Percentiles rank a stretch among this genome's conserved stretches.
phyloP scores from a whole-genome alignment of 169 alveolate species.

The Eimeria necatrix region DNA sequence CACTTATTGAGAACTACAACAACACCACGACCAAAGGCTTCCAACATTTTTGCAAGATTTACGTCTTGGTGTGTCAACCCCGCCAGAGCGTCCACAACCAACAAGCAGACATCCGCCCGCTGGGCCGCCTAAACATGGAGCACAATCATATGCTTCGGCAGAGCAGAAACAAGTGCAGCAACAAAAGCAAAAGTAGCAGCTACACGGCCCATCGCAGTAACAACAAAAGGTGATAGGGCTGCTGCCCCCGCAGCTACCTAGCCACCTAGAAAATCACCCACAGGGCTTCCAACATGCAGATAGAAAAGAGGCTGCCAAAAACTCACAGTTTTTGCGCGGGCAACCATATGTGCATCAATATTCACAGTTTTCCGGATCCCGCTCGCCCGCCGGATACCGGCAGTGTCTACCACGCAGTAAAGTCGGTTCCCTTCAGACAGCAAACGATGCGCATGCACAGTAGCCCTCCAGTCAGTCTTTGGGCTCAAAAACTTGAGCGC shows the following conservation, averaged over 20 bases:
- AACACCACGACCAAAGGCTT: neutral
- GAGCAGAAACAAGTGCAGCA: too few relatives aligned
- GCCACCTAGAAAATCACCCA: too few relatives aligned
- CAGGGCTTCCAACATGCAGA: neutral
- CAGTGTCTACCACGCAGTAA: slow-evolving; percentile 68
- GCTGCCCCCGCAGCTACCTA: too few relatives aligned
- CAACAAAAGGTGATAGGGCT: too few relatives aligned
- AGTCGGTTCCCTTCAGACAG: neutral
- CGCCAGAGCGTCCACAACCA: slow-evolving; percentile 27
- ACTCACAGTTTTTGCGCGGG: slow-evolving; percentile 3
- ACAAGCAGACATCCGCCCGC: slow-evolving; percentile 59
- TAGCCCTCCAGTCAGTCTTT: neutral
- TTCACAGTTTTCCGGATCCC: neutral
- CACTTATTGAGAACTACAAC: slow-evolving; percentile 48
- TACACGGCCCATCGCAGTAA: too few relatives aligned
- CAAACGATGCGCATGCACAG: too few relatives aligned
- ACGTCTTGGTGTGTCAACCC: slow-evolving; percentile 42
- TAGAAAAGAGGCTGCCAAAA: neutral
- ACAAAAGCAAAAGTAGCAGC: too few relatives aligned
- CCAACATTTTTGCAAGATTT: slow-evolving; percentile 17
- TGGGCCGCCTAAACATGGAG: slow-evolving; percentile 16
- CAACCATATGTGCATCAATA: neutral
- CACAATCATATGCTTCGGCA: too few relatives aligned
- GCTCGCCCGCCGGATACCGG: slow-evolving; percentile 66
- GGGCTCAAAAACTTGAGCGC: too few relatives aligned